Evolutionary conservation across 2,329 filamentous ascomycete species (phyloP).

Genomic region (Fusarium chaquense): DNA sequence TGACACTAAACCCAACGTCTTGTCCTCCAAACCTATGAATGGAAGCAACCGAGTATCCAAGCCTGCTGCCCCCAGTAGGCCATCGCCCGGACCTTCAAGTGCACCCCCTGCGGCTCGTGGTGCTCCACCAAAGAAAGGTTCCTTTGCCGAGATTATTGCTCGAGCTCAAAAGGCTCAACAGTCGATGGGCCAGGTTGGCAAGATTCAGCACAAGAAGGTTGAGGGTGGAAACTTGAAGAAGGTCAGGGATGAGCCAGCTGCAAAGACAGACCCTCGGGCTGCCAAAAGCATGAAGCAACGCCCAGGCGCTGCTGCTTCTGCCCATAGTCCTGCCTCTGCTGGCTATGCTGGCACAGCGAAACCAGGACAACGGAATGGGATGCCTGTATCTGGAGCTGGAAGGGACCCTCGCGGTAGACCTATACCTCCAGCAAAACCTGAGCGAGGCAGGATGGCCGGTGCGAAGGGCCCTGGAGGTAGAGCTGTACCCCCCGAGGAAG

Average conservation of each 20-base stretch:
- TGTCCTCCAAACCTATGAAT: constrained; percentile 47
- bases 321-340: constrained; percentile 18
- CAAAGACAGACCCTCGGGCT: constrained; percentile 44
- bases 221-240: constrained; percentile 67
- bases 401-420: constrained; percentile 43
- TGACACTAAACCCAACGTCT: constrained; percentile 28
- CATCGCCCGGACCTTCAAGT: constrained; percentile 49
- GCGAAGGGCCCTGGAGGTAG: constrained; percentile 40
- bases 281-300: constrained; percentile 40
- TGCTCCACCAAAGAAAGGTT: constrained; percentile 77
- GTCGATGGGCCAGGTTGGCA: constrained; percentile 71
- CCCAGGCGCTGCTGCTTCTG: not conserved
- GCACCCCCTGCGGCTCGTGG: constrained; percentile 57
- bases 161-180: constrained; percentile 75
- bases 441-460: constrained; percentile 37
- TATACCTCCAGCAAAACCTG: constrained; percentile 31
- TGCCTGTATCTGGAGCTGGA: constrained; percentile 41
- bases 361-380: constrained; percentile 42
- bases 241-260: constrained; percentile 59
- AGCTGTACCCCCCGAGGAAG: constrained; percentile 41
- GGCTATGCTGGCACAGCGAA: constrained; percentile 53
- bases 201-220: constrained; percentile 80
- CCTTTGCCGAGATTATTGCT: constrained; percentile 79
- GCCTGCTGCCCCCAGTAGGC: constrained; percentile 39
- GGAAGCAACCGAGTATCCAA: constrained; percentile 44